Base-by-base conservation (phyloP, 1,284 basidiomycete species). In the Rugosomyces carneus region DNA sequence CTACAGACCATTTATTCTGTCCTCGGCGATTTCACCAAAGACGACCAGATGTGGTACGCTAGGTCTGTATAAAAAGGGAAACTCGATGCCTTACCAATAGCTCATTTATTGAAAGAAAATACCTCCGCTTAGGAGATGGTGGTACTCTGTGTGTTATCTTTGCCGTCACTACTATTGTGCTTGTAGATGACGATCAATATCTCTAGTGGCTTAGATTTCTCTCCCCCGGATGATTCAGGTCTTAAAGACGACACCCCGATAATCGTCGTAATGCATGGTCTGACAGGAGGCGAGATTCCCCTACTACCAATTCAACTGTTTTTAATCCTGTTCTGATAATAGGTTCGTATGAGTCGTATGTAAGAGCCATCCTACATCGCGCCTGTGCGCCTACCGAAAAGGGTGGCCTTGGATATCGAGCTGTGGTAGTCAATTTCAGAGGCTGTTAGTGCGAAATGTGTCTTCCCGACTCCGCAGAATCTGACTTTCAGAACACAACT, bases 281-380 rank as follows among this genome's bases (percentile, higher is more conserved):
- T 95, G 38, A 91, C 90, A 5, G 93, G 93, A 60, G 92, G 86
- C 81, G 55, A 47, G 64, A 53, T 15, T 23, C 8, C 11, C 21
- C 31, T 31, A 21, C 37, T 50, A 42, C 21, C 29, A 26, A 49
- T 37, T 31, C 16, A 42, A 23, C 37, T 47, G 27, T 23, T 19
- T 3, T 16, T 9, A 37, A 37, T 21, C 29, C 37, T 23, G 13
- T 18, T 34, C 39, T 13, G 13, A 36, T 38, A 43, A 15, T 52
- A 89, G 86, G 91, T 20, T 91, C 88, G 10, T 80, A 93, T 62
- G 93, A 95, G 72, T 77, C 85, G 16, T 95, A 95, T 59, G 88
- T 96, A 35, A 73, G 91, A 50, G 82, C 88, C 20, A 73, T 95
- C 40, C 67, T 95, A 5, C 75, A 78, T 38, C 83, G 80, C 49